Base-by-base conservation (phyloP, 2,329 filamentous ascomycete genomes). In the Pochonia chlamydosporia region DNA sequence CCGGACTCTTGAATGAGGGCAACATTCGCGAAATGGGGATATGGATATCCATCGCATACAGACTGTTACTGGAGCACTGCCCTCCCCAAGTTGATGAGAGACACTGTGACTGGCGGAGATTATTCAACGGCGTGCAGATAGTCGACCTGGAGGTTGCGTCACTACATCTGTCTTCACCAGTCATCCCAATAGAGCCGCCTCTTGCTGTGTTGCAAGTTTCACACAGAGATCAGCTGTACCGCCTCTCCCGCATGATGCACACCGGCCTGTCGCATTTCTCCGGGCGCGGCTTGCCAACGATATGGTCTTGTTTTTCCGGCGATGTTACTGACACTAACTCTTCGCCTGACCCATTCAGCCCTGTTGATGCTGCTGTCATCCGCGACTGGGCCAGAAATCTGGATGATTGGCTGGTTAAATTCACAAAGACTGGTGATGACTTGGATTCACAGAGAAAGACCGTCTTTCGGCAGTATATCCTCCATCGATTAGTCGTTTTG, bases 221-320 rank as follows among this genome's bases (percentile, higher is more conserved):
- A 1, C 57, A 61, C 10, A 62, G 63, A 37, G 69, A 72, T 47
- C 68, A 69, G 18, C 62, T 71, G 3, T 68, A 70, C 35, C 59
- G 63, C 5, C 56, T 72, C 0, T 70, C 68, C 2, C 62, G 66
- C 14, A 71, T 72, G 67, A 71, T 72, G 69, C 66, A 72, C 43
- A 68, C 63, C 0, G 68, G 69, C 1, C 51, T 72, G 3, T 64
- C 61, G 3, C 65, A 70, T 43, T 72, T 72, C 44, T 67, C 68
- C 1, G 69, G 68, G 1, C 57, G 69, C 7, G 63, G 68, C 47
- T 36, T 72, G 7, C 68, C 69, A 2, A 69, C 69, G 0, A 70
- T 72, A 36, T 71, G 68, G 69, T 69, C 67, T 1, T 69, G 64
- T 46, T 65, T 71, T 44, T 61, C 61, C 3, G 56, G 55, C 18